phyloP scores from a whole-genome alignment of 139 green algal species.

The Coelastrella sp. region DNA sequence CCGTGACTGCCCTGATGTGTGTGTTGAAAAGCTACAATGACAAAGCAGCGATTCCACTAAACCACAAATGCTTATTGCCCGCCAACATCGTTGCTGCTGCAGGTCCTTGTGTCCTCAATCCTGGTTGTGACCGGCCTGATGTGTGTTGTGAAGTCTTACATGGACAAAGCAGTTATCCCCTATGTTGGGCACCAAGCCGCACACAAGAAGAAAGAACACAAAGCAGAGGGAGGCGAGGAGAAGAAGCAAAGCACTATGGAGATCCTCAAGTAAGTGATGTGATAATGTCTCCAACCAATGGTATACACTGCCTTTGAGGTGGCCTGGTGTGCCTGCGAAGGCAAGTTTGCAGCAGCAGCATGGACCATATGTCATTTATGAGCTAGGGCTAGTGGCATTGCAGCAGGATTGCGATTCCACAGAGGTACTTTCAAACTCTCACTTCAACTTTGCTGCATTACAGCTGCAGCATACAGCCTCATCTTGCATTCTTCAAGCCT shows the following conservation, averaged over 20 bases:
- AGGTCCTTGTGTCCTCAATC: constrained; percentile 68
- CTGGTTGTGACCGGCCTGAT: constrained; percentile 72
- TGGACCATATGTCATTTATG: too few relatives aligned
- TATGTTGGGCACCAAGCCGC: not conserved
- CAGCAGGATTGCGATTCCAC: too few relatives aligned
- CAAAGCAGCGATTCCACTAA: not conserved
- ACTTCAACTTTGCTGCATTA: too few relatives aligned
- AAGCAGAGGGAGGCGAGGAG: not conserved
- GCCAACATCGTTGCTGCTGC: not conserved
- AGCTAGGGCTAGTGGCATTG: too few relatives aligned
- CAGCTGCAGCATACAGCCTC: too few relatives aligned
- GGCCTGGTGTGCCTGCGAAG: not conserved
- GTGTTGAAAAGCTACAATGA: not conserved
- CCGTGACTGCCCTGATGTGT: constrained; percentile 70
- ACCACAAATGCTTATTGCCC: not conserved
- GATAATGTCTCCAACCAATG: too few relatives aligned
- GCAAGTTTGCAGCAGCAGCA: too few relatives aligned
- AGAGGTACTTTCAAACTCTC: too few relatives aligned
- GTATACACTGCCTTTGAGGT: not conserved
- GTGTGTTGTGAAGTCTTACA: constrained; percentile 67
- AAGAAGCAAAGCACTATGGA: constrained; percentile 31
- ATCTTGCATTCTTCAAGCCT: too few relatives aligned
- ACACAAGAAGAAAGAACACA: constrained; percentile 41
- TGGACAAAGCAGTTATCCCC: constrained; percentile 26
- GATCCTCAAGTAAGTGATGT: not conserved